Percentiles rank a stretch among this genome's conserved stretches.
Conservation (phyloP, 2,329 filamentous ascomycete species). For the Cercospora sp. region DNA sequence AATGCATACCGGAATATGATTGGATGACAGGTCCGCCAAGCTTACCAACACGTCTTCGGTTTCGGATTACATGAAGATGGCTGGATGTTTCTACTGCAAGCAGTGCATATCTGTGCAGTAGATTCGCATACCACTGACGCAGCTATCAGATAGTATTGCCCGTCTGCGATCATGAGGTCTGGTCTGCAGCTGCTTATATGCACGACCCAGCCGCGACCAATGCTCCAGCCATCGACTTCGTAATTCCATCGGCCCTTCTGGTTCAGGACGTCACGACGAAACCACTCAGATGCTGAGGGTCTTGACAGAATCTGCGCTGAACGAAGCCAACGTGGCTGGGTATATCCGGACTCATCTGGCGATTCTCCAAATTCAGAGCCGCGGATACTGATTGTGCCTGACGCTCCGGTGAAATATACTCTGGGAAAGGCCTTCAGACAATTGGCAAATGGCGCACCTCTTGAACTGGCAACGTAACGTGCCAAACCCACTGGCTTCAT, state of each 20-base stretch:
- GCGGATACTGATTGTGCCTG: not conserved
- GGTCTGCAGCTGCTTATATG: constrained; percentile 3
- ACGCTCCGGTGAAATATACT: not conserved
- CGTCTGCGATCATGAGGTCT: not conserved
- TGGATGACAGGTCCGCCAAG: not conserved
- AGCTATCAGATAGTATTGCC: not conserved
- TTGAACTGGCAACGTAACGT: not conserved
- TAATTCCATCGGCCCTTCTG: not conserved
- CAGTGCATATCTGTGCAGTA: constrained; percentile 3
- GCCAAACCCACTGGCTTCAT: not conserved
- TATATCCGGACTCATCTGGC: not conserved
- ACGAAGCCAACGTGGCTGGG: not conserved
- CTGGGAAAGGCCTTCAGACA: not conserved
- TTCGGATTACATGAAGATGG: not conserved
- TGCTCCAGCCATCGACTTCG: not conserved
- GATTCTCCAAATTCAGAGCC: not conserved
- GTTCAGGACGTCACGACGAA: not conserved
- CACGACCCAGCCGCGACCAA: not conserved
- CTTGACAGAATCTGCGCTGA: not conserved
- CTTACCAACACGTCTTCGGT: not conserved
- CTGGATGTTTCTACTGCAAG: constrained; percentile 1
- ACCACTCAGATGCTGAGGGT: not conserved
- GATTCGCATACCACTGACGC: not conserved
- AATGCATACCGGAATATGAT: not conserved
- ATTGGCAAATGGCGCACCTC: not conserved